Base-by-base conservation (phyloP, 139 green algal species). In the Micractinium sp. region DNA sequence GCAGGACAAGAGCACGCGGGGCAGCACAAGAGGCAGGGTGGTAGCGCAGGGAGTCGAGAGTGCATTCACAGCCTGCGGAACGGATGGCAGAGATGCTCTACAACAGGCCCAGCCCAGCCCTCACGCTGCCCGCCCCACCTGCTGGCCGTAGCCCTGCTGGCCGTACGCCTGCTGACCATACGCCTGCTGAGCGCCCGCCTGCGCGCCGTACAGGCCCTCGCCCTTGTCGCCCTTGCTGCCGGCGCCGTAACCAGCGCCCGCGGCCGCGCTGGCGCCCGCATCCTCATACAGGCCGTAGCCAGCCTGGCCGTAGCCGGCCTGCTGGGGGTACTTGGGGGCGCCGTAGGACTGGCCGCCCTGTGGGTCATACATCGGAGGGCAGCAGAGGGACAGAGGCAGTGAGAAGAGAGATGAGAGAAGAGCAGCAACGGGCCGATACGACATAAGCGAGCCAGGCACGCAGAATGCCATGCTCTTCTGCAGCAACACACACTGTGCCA, bases 251-350 rank as follows among this genome's bases (percentile, higher is more conserved):
- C 60, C 81, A 4, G 81, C 56, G 35, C 25, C 56, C 53, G 41
- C 36, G 47, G 31, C 47, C 0, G 85, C 47, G 25, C 23, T 61
- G 27, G 84, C 67, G 29, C 31, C 27, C 0, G 71, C 33, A 1
- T 88, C 85, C 4, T 88, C 85, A 23, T 88, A 88, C 69, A 88
- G 85, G 4, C 85, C 85, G 47, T 88, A 88, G 71, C 69, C 85
- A 1, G 31, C 27, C 85, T 88, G 85, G 73, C 85, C 85, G n/a
- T 88, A 88, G 25, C 39, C 61, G 1, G 47, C 69, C 82, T 87
- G 82, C 85, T 88, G 85, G 13, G 85, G 85, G 71, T 88, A 88
- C 71, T 88, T 88, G 39, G 85, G 85, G 5, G 39, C 71, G 29
- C 69, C 85, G 63, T 78, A 78, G 71, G 69, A 53, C 71, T 88